These are phyloP conservation scores for Scutellaria minor DNA, from an alignment of 257 asterid genomes.

Conservation along the genomic window DNA sequence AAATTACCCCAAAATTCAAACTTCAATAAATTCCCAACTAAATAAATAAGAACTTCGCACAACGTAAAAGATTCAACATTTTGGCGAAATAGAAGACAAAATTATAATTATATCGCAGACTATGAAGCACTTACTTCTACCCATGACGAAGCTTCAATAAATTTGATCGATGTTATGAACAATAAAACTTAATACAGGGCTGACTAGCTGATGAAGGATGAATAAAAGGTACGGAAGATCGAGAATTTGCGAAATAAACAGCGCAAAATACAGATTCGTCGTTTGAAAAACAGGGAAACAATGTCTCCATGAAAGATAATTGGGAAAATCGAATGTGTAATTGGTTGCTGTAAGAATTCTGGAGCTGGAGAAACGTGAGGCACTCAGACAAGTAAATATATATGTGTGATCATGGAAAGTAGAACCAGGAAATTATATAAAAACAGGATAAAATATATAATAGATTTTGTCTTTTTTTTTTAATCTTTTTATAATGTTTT, in stretches of 20 bases:
- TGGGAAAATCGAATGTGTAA: background rate
- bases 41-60: background rate
- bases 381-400: background rate
- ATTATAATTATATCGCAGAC: background rate
- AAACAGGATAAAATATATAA: no score
- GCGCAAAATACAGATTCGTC: background rate
- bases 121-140: conserved; percentile 34
- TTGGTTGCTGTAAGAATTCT: conserved; percentile 2
- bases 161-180: conserved; percentile 21
- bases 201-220: conserved; percentile 27
- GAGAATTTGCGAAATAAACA: conserved; percentile 28
- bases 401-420: no score
- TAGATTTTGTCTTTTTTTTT: no score
- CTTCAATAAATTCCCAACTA: conserved; percentile 6
- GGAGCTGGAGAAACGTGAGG: conserved; percentile 1
- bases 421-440: no score
- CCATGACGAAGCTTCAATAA: conserved; percentile 26
- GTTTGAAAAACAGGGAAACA: background rate
- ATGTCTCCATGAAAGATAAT: conserved; percentile 19
- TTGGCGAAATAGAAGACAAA: background rate
- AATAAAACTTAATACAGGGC: background rate
- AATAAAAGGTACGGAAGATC: conserved; percentile 4
- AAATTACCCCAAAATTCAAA: background rate
- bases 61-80: background rate
- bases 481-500: no score